Percentiles rank a stretch among this genome's conserved stretches.
These are phyloP conservation scores for Amaranthus hypochondriacus DNA, from an alignment of 148 eudicot genomes.

Conservation along the genomic window DNA sequence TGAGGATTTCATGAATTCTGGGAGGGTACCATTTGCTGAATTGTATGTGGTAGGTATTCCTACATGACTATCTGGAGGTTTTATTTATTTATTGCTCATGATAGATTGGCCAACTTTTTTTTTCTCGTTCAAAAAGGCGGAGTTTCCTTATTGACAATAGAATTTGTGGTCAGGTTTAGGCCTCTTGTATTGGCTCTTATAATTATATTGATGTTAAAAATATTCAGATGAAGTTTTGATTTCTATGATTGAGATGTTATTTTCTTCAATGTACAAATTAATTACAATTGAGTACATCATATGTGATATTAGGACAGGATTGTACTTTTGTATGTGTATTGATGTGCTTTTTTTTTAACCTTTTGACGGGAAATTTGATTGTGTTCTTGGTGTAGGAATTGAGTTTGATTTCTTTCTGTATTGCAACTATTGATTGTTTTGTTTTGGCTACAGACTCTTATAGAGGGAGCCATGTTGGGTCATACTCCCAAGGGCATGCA, in stretches of 20 bases:
- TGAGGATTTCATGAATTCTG: slow-evolving; percentile 59
- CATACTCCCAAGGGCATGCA: slow-evolving; percentile 83
- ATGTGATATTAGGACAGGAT: not conserved
- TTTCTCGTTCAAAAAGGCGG: not conserved
- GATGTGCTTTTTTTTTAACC: not conserved
- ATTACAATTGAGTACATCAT: not conserved
- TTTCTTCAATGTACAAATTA: not conserved
- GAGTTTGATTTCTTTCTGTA: not conserved
- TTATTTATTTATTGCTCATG: not conserved
- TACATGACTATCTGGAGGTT: not conserved
- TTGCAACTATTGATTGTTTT: slow-evolving; percentile 10
- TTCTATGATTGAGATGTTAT: not conserved
- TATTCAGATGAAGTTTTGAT: not conserved
- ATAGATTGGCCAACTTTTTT: not conserved
- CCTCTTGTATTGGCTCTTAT: not conserved
- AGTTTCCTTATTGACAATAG: not conserved
- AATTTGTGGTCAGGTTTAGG: not conserved
- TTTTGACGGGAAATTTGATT: not conserved
- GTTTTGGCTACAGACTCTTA: slow-evolving; percentile 52
- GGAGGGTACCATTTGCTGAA: slow-evolving; percentile 45
- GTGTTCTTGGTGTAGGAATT: not conserved
- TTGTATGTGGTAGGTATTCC: slow-evolving; percentile 52
- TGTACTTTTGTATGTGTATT: not conserved
- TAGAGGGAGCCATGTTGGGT: slow-evolving; percentile 86
- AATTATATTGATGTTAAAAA: not conserved